Conservation (phyloP, 495 filamentous ascomycete genomes). For the Viridothelium virens region DNA sequence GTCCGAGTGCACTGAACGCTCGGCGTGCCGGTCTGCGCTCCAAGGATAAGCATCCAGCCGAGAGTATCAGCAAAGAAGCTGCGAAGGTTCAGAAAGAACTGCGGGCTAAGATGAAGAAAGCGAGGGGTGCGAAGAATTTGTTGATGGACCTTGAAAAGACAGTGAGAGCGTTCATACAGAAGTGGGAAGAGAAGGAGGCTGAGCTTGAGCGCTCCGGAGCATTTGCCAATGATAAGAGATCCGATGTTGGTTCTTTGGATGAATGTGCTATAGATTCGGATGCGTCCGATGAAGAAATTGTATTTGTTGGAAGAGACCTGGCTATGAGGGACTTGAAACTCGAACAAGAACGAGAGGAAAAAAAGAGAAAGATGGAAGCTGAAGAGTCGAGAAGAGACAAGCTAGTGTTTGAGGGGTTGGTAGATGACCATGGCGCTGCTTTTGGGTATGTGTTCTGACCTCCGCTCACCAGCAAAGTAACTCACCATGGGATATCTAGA, state of each 20-base stretch:
- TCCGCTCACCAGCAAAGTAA: neutral
- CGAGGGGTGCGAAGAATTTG: conserved; percentile 50
- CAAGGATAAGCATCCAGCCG: conserved; percentile 23
- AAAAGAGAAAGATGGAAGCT: conserved; percentile 36
- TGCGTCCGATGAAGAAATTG: conserved; percentile 75
- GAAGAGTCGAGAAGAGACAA: conserved; percentile 55
- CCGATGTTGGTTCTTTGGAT: neutral
- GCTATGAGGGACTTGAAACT: conserved; percentile 51
- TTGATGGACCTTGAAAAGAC: conserved; percentile 34
- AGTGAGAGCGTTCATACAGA: conserved; percentile 33
- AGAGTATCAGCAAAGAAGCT: conserved; percentile 28
- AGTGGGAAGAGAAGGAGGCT: conserved; percentile 30
- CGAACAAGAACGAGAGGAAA: conserved; percentile 5
- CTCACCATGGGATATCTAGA: conserved; percentile 37
- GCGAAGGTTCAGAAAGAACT: conserved; percentile 54
- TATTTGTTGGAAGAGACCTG: conserved; percentile 77
- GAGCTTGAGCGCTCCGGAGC: conserved; percentile 43
- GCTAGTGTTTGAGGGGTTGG: conserved; percentile 68
- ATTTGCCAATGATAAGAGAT: conserved; percentile 30
- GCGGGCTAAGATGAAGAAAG: conserved; percentile 57
- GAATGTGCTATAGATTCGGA: conserved; percentile 31
- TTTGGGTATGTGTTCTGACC: conserved; percentile 62
- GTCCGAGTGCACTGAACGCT: conserved; percentile 36
- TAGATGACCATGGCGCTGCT: conserved; percentile 63
- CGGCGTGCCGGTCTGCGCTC: conserved; percentile 26